Evolutionary conservation across 108 stramenopile species (phyloP).

Genomic region (Cyclotella baltica): DNA sequence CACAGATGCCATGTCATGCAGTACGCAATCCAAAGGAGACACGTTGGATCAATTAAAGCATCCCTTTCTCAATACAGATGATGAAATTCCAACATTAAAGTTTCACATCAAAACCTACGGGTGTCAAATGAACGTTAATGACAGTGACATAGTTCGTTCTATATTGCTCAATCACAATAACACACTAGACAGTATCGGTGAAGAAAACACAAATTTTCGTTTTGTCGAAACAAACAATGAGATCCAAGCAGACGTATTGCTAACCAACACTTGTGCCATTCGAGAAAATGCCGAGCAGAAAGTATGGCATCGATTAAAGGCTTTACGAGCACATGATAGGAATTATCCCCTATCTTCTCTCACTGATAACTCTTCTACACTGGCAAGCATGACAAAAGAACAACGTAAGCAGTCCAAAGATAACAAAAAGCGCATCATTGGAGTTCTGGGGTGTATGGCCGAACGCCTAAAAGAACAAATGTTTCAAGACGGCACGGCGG

Average conservation of each 20-base stretch:
- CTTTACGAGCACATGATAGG: constrained; percentile 44
- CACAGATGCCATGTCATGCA: constrained; percentile 36
- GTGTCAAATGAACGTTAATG: constrained; percentile 99
- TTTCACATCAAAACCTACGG: constrained; percentile 99
- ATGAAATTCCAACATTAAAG: constrained; percentile 39
- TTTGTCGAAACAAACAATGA: constrained; percentile 51
- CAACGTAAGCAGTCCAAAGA: constrained; percentile 2
- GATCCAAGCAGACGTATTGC: constrained; percentile 79
- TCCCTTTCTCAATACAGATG: neutral
- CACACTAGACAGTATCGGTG: neutral
- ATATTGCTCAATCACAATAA: constrained; percentile 60
- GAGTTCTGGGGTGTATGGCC: constrained; percentile 99
- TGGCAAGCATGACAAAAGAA: constrained; percentile 13
- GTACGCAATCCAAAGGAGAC: neutral
- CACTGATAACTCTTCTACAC: neutral
- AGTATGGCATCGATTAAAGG: constrained; percentile 90
- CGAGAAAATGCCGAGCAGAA: constrained; percentile 98
- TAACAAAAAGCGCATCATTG: constrained; percentile 76
- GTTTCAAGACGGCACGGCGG: constrained; percentile 84
- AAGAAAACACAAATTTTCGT: constrained; percentile 16
- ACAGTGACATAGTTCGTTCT: constrained; percentile 94
- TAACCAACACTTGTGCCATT: constrained; percentile 99
- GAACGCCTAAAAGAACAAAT: constrained; percentile 95
- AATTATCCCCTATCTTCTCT: constrained; percentile 1
- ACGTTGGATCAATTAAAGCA: constrained; percentile 13